Percentiles rank a stretch among this genome's conserved stretches.
phyloP scores from a whole-genome alignment of 1,139 yeast genomes.

The Saccharomyces pastorianus region DNA sequence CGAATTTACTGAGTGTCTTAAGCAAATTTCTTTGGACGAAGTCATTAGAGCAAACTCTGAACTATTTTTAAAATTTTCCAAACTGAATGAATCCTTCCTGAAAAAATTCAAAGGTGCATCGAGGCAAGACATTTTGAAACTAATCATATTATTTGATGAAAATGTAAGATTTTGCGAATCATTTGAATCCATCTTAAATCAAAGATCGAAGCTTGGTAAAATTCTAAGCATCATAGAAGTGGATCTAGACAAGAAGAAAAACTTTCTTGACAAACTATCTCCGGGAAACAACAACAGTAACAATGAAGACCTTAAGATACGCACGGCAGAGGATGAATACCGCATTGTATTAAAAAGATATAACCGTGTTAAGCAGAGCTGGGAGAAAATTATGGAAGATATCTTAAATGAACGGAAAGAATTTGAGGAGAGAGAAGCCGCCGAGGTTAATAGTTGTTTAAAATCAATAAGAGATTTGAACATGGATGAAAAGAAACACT shows the following conservation, averaged over 20 bases:
- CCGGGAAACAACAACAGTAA: slow-evolving; percentile 32
- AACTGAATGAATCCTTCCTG: neutral
- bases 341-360: slow-evolving; percentile 35
- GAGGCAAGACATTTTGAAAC: slow-evolving; percentile 70
- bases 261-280: slow-evolving; percentile 47
- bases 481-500: neutral
- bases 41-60: neutral
- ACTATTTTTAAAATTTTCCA: neutral
- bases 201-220: slow-evolving; percentile 56
- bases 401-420: slow-evolving; percentile 60
- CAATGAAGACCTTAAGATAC: slow-evolving; percentile 52
- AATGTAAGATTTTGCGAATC: slow-evolving; percentile 73
- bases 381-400: slow-evolving; percentile 51
- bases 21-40: neutral
- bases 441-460: slow-evolving; percentile 80
- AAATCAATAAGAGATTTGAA: slow-evolving; percentile 84
- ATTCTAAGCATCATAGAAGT: slow-evolving; percentile 50
- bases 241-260: slow-evolving; percentile 40
- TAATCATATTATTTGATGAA: slow-evolving; percentile 84
- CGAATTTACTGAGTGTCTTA: neutral
- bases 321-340: slow-evolving; percentile 48
- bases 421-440: slow-evolving; percentile 70
- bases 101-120: neutral
- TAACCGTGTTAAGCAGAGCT: slow-evolving; percentile 37
- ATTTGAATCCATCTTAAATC: slow-evolving; percentile 63